Evolutionary conservation across 352 stramenopile genomes (phyloP).

Genomic region (Phytophthora ohioensis): DNA sequence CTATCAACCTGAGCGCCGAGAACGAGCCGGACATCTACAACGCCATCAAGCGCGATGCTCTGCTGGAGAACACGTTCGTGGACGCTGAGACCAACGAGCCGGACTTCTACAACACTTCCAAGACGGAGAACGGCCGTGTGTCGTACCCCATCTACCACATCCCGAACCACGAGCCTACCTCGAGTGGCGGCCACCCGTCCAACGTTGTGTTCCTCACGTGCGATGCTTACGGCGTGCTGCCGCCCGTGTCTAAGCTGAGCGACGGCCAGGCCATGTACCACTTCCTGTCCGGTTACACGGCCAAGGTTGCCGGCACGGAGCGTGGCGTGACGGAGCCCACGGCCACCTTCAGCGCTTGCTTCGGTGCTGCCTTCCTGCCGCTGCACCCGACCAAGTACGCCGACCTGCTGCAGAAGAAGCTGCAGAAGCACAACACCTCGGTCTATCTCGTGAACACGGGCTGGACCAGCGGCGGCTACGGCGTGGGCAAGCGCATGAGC

Average conservation of each 20-base stretch:
- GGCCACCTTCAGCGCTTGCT: constrained; percentile 97
- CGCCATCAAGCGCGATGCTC: constrained; percentile 96
- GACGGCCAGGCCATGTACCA: constrained; percentile 98
- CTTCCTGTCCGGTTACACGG: constrained; percentile 98
- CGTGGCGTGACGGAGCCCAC: constrained; percentile 96
- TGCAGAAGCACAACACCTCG: constrained; percentile 94
- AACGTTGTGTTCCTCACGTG: constrained; percentile 99
- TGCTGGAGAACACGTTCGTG: constrained; percentile 98
- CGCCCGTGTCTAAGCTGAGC: constrained; percentile 95
- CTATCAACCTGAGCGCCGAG: constrained; percentile 96
- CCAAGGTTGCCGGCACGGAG: constrained; percentile 99
- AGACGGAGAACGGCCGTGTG: constrained; percentile 98
- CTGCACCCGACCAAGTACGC: constrained; percentile 98
- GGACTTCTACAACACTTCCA: constrained; percentile 96
- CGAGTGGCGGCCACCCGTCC: constrained; percentile 94
- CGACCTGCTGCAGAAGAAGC: constrained; percentile 96
- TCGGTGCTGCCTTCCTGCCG: constrained; percentile 97
- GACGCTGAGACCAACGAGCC: constrained; percentile 73
- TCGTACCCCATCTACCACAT: constrained; percentile 99
- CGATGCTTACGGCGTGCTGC: constrained; percentile 98
- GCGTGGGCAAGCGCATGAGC: constrained; percentile 97
- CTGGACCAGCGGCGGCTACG: constrained; percentile 97
- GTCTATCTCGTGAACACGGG: constrained; percentile 98
- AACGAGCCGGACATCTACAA: constrained; percentile 99
- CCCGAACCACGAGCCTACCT: constrained; percentile 91